Evolutionary conservation across 352 stramenopile genomes (phyloP).

Genomic region (Halophytophthora batemanensis): DNA sequence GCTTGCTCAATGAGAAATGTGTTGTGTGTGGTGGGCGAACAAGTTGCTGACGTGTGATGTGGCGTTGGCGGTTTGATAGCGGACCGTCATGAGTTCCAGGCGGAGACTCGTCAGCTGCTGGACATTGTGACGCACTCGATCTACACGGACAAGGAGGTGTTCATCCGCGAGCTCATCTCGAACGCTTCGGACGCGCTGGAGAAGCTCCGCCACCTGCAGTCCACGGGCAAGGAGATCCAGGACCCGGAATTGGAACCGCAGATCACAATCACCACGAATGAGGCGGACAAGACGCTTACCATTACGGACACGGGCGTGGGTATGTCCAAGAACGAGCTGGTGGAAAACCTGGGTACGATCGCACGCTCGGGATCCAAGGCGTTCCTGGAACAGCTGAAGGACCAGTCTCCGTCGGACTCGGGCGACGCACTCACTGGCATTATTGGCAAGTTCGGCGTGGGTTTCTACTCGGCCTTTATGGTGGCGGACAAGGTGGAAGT

Average conservation of each 20-base stretch:
- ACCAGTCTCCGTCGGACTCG: slow-evolving; percentile 57
- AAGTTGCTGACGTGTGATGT: slow-evolving; percentile 1
- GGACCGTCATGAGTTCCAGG: slow-evolving; percentile 91
- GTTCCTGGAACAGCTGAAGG: slow-evolving; percentile 94
- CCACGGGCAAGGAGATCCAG: slow-evolving; percentile 62
- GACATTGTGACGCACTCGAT: slow-evolving; percentile 99
- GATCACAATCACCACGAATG: slow-evolving; percentile 97
- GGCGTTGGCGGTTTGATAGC: slow-evolving; percentile 15
- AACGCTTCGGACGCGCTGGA: slow-evolving; percentile 99
- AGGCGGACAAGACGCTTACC: slow-evolving; percentile 94
- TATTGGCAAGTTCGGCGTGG: slow-evolving; percentile 99
- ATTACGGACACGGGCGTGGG: slow-evolving; percentile 98
- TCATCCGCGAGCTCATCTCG: slow-evolving; percentile 98
- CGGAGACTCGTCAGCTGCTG: slow-evolving; percentile 93
- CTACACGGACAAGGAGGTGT: slow-evolving; percentile 99
- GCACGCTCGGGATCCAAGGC: slow-evolving; percentile 96
- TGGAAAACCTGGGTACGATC: slow-evolving; percentile 98
- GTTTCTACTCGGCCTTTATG: slow-evolving; percentile 99
- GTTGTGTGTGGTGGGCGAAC: background rate
- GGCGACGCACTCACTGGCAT: slow-evolving; percentile 88
- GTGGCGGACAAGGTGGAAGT: slow-evolving; percentile 96
- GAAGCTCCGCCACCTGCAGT: slow-evolving; percentile 95
- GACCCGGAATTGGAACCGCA: slow-evolving; percentile 90
- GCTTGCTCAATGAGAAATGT: background rate
- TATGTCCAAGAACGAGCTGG: slow-evolving; percentile 97